Conservation (phyloP, 2,329 filamentous ascomycete species). For the Diaporthe vaccinii region DNA sequence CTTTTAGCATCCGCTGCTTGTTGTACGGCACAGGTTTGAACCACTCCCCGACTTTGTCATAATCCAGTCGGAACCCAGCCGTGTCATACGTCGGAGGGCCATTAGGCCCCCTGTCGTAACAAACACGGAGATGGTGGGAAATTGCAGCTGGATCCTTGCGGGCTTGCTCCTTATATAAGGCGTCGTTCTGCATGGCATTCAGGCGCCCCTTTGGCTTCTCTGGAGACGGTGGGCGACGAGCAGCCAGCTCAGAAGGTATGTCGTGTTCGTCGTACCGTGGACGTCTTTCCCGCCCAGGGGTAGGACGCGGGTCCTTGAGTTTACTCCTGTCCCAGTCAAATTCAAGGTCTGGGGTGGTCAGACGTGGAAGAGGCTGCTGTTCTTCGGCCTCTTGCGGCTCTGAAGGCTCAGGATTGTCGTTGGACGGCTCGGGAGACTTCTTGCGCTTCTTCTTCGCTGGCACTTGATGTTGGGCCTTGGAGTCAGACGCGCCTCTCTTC, state of each 20-base stretch:
- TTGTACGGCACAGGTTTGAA: neutral
- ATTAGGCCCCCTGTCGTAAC: neutral
- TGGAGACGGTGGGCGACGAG: constrained; percentile 32
- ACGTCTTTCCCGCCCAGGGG: constrained; percentile 44
- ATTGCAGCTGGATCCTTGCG: neutral
- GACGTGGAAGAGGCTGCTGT: constrained; percentile 31
- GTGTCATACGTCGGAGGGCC: neutral
- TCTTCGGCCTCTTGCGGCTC: neutral
- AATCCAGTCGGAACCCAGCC: constrained; percentile 22
- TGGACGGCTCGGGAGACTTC: neutral
- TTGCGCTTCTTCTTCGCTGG: constrained; percentile 19
- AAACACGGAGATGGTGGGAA: constrained; percentile 10
- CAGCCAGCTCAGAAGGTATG: constrained; percentile 40
- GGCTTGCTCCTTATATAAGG: neutral
- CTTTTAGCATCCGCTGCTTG: neutral
- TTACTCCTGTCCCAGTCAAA: constrained; percentile 46
- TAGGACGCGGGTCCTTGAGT: constrained; percentile 45
- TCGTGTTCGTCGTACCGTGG: constrained; percentile 36
- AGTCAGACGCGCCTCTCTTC: constrained; percentile 23
- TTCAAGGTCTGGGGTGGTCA: constrained; percentile 46
- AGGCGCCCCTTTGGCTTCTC: constrained; percentile 42
- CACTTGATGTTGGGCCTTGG: neutral
- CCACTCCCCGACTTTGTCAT: constrained; percentile 17
- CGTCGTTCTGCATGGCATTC: constrained; percentile 39
- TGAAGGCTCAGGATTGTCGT: neutral